Evolutionary conservation across 169 alveolate genomes (phyloP), one percentile per base, ranked within the genome.

Genomic region (Cryptosporidium sp.): DNA sequence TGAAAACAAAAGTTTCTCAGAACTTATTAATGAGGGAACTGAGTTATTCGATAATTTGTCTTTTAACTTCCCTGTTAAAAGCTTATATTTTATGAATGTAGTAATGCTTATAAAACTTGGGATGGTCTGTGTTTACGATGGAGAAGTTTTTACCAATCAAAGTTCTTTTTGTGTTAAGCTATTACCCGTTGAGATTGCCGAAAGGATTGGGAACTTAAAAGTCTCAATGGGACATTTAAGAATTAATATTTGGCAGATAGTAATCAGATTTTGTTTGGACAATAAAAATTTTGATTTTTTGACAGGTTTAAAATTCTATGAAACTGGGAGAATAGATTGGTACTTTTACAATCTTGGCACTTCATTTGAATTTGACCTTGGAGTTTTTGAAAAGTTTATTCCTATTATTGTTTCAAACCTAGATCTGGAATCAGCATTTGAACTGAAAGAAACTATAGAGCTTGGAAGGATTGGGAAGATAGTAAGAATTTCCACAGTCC

Each of bases 261-360:
- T 10, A 7, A 21, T 80, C 21, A 65, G 23, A 8, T 74, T 74
- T 59, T 4, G 16, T 33, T 31, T 41, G 16, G 29, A 55, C 2
- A 35, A 31, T 31, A 9, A 14, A 21, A 73, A 43, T n/a, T 9
- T 12, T 18, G 55, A 23, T 6, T n/a, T 65, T 1, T 10, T 37
- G 29, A 35, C 71, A 29, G 51, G 51, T 3, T 37, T 73, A 16
- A 37, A 16, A 67, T 26, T 80, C 35, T 62, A 62, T n/a, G 89
- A 80, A 18, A 62, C 70, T 9, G 89, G 89, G 8, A 59, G 74
- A 23, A 43, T 80, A 29, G 68, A 61, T 43, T 80, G 89, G 89
- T 16, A n/a, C 26, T 59, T 59, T 31, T 33, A 48, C n/a, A 23
- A 41, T 7, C 8, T 39, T 26, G 31, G 35, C 21, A 33, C 16